Conservation (phyloP, 176 grass and related monocot genomes). For the Carex kokanica region DNA sequence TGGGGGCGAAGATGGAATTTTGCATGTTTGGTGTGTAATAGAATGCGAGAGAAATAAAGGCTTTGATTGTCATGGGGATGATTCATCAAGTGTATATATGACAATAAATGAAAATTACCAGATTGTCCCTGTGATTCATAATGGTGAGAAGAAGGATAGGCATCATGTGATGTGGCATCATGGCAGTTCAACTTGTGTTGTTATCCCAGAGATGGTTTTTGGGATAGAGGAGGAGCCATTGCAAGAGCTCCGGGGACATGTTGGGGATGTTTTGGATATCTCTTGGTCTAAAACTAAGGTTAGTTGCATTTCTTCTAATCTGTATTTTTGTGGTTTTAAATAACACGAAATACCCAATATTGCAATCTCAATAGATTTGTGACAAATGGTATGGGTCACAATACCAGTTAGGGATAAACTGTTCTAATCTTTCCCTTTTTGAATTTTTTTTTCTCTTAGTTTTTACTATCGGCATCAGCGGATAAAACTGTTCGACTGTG, state of each 20-base stretch:
- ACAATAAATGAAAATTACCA: slow-evolving; percentile 60
- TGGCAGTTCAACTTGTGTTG: slow-evolving; percentile 54
- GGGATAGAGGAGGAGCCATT: slow-evolving; percentile 52
- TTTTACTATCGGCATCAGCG: slow-evolving; percentile 63
- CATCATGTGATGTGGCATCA: slow-evolving; percentile 2
- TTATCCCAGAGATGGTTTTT: slow-evolving; percentile 68
- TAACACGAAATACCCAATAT: slow-evolving; percentile 24
- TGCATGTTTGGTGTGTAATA: slow-evolving; percentile 68
- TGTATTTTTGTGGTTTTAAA: slow-evolving; percentile 7
- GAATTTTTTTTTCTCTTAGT: slow-evolving; percentile 41
- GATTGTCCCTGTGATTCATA: slow-evolving; percentile 39
- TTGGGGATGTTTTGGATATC: slow-evolving; percentile 71
- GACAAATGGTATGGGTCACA: background rate
- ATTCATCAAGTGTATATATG: slow-evolving; percentile 73
- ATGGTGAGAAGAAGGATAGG: slow-evolving; percentile 50
- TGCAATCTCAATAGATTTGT: background rate
- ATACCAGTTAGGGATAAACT: background rate
- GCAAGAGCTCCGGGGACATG: slow-evolving; percentile 68
- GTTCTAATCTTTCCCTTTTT: background rate
- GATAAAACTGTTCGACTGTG: slow-evolving; percentile 91
- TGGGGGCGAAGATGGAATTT: slow-evolving; percentile 74
- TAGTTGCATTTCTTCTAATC: slow-evolving; percentile 21
- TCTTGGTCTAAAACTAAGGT: slow-evolving; percentile 86
- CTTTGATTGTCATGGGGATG: slow-evolving; percentile 41
- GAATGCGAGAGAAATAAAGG: slow-evolving; percentile 43